Evolutionary conservation across 2,329 filamentous ascomycete species (phyloP).

Genomic region (Fusarium siculi): DNA sequence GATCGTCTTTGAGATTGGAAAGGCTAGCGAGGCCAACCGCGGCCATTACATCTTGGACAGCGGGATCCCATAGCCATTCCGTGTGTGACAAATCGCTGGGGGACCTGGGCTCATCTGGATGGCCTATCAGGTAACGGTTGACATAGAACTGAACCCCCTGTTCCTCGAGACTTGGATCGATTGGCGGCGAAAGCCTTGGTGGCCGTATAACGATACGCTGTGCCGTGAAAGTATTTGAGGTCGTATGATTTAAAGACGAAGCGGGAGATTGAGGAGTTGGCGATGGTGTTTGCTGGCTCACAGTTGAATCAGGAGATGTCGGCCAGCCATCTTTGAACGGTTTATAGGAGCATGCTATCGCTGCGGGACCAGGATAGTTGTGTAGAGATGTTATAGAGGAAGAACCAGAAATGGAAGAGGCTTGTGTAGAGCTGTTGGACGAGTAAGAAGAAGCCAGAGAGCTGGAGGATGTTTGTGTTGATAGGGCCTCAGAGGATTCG

Average conservation of each 20-base stretch:
- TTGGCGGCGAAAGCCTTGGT: conserved; percentile 41
- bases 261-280: conserved; percentile 34
- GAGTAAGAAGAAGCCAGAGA: conserved; percentile 36
- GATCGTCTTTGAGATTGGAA: conserved; percentile 62
- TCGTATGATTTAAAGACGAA: conserved; percentile 15
- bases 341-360: conserved; percentile 30
- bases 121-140: conserved; percentile 61
- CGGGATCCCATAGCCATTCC: conserved; percentile 52
- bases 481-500: conserved; percentile 36
- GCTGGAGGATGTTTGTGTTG: conserved; percentile 39
- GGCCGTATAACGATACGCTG: conserved; percentile 3
- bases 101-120: conserved; percentile 60
- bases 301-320: conserved; percentile 28
- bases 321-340: conserved; percentile 33
- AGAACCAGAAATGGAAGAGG: conserved; percentile 19
- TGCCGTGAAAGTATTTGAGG: not conserved
- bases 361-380: conserved; percentile 13
- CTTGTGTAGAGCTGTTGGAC: conserved; percentile 32
- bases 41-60: conserved; percentile 61
- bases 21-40: conserved; percentile 69
- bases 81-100: conserved; percentile 51
- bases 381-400: conserved; percentile 24
- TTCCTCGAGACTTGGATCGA: conserved; percentile 58
- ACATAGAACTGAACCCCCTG: conserved; percentile 63
- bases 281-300: conserved; percentile 23